Evolutionary conservation across 176 grass and related monocot genomes (phyloP), one percentile per base, ranked within the genome.

Genomic region (Raddia guianensis): DNA sequence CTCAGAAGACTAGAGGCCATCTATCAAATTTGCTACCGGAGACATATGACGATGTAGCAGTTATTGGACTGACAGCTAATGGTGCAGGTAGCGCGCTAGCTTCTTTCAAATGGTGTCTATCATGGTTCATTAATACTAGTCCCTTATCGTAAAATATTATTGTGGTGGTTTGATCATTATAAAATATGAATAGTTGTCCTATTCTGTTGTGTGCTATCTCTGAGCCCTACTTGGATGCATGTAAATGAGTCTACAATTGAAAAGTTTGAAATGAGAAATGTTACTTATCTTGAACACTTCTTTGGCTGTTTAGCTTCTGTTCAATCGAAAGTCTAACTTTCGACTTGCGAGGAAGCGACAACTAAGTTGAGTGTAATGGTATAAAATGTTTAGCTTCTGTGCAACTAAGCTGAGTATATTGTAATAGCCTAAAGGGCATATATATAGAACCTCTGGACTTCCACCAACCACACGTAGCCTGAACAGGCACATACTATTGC

Each of bases 1-100:
- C 19, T 40, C 34, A 44, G 53, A 70, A 74, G 37, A 53, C 68
- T 73, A 73, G 56, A 32, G 89, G 82, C 45, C 13, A 67, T 42
- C 61, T 79, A 8, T 80, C 77, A 74, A 91, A 88, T 85, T 55
- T 81, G 86, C 72, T 75, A 61, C 89, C 86, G 3, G 73, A 78
- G 64, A 85, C 73, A 82, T 85, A 77, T 77, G 77, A 84, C 37
- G 70, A 88, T 74, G 47, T 32, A 37, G 40, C 53, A 19, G 78
- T 44, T 56, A 5, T 64, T 85, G 78, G 85, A 19, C 40, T 82
- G 33, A 46, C 82, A 74, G 63, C 74, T 78, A 78, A 91, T 68
- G 56, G 81, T 68, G 47, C 62, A 74, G 70, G 79, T 73, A 72
- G 20, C 27, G 12, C 7, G 53, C 27, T 48, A 43, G 50, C 61